A percentile compares a stretch with the other conserved stretches of the same genome.
Evolutionary conservation across 192 early-diverging fungal genomes (phyloP).

Genomic region (Lunasporangiospora selenospora): DNA sequence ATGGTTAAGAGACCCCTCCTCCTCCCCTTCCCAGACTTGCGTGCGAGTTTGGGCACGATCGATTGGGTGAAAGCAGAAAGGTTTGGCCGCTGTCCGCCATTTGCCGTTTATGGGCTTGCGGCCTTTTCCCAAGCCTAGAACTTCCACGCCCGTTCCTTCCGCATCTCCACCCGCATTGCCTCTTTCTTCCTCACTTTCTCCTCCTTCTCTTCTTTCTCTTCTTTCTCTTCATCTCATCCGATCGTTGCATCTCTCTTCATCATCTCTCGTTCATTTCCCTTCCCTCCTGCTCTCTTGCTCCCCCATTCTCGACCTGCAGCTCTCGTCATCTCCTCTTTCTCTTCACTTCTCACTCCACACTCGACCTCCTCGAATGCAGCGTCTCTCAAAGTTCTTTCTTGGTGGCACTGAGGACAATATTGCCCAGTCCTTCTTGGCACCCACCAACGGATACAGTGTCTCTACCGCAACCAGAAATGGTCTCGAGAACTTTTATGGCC

Average conservation of each 20-base stretch:
- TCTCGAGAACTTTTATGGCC: slow-evolving; percentile 45
- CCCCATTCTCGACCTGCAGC: no score
- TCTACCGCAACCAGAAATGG: slow-evolving; percentile 19
- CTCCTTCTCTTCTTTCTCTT: neutral
- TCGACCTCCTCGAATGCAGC: slow-evolving; percentile 20
- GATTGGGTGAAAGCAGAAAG: no score
- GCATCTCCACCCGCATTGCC: neutral
- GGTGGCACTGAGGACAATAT: slow-evolving; percentile 6
- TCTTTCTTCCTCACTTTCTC: neutral
- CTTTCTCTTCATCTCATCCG: neutral
- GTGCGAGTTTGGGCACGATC: no score
- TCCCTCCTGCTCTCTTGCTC: neutral
- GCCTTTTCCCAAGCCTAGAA: no score
- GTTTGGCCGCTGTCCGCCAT: no score
- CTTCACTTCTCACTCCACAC: no score
- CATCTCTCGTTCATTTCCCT: neutral
- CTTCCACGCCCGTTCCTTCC: no score
- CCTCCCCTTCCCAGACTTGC: no score
- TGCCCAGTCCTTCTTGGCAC: slow-evolving; percentile 27
- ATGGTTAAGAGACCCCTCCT: no score
- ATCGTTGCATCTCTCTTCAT: slow-evolving; percentile 1
- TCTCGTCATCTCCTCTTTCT: no score
- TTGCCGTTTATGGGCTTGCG: no score
- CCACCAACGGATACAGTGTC: slow-evolving; percentile 38
- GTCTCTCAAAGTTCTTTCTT: slow-evolving; percentile 41